Percentiles rank a stretch among this genome's conserved stretches.
These are phyloP conservation scores for Pestalotiopsis sp. DNA, from an alignment of 2,329 filamentous ascomycete genomes.

Conservation along the genomic window DNA sequence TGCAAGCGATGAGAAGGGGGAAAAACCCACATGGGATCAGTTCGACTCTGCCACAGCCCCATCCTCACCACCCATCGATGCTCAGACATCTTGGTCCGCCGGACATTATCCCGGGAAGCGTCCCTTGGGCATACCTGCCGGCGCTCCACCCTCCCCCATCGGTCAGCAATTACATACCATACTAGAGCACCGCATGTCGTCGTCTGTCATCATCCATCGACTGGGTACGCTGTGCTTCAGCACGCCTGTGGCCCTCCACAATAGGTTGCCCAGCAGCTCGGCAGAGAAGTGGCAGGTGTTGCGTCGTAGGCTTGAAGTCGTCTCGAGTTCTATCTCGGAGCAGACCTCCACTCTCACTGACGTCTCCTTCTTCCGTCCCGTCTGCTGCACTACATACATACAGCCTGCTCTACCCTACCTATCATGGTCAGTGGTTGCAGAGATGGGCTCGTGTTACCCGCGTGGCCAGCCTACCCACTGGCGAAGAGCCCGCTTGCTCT, in stretches of 20 bases:
- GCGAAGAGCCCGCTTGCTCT: background rate
- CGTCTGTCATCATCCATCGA: conserved; percentile 6
- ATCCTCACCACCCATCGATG: conserved; percentile 7
- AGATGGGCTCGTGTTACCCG: background rate
- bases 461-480: background rate
- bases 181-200: background rate
- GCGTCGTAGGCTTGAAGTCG: background rate
- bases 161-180: conserved; percentile 8
- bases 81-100: background rate
- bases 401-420: background rate
- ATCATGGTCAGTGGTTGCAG: background rate
- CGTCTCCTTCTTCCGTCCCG: too few relatives aligned
- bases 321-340: background rate
- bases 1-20: conserved; percentile 4
- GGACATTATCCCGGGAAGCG: conserved; percentile 1
- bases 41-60: conserved; percentile 8
- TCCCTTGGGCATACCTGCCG: background rate
- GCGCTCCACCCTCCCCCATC: conserved; percentile 6
- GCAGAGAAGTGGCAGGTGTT: background rate
- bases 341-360: too few relatives aligned
- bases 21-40: conserved; percentile 5
- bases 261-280: background rate
- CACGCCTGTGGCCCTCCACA: background rate
- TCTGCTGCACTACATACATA: background rate
- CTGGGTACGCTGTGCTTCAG: background rate